Base-by-base conservation (phyloP, 2,329 filamentous ascomycete genomes). In the Calonectria pseudoturangicola region DNA sequence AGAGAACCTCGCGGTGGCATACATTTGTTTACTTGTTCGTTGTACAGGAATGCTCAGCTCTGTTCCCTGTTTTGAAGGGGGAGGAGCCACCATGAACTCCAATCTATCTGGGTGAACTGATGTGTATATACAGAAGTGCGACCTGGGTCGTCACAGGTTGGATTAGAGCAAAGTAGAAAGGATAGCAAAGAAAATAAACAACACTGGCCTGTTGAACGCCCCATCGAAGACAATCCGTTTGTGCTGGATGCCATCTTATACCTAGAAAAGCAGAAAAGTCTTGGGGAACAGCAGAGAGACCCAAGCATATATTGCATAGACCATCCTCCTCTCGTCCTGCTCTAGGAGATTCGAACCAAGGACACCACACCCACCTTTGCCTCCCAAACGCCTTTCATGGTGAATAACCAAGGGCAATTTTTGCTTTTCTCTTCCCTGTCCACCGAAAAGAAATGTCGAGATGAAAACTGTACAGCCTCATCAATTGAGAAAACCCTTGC, bases 401-500 rank as follows among this genome's bases (percentile, higher is more conserved):
- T 74, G 66, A 79, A 76, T 71, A 65, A 75, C 70, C 70, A 68
- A 64, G 56, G 68, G 72, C 68, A 77, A 74, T 67, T 71, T 71
- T 73, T 67, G 66, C 66, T 71, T 79, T 75, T 72, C 74, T 70
- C 56, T 66, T 51, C 28, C 45, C 63, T 45, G 33, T 48, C 51
- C 48, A 54, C 50, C 36, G 25, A 41, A 70, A 65, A 68, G 64
- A 48, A 36, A 36, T 45, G 21, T 51, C 16, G 39, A 51, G 74
- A 71, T 25, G 68, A 74, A 75, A 68, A 73, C 30, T 56, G 73
- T 73, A 77, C 73, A 74, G 68, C 71, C 72, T 74, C 64, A 72
- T 91, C 89, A 99, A 86, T 99, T 99, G 86, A 99, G 94, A 88
- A 98, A 99, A 75, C 97, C 97, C 89, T 99, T 99, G 88, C 97